Base-by-base conservation (phyloP, 2,329 filamentous ascomycete species). In the Tolypocladium capitatum region DNA sequence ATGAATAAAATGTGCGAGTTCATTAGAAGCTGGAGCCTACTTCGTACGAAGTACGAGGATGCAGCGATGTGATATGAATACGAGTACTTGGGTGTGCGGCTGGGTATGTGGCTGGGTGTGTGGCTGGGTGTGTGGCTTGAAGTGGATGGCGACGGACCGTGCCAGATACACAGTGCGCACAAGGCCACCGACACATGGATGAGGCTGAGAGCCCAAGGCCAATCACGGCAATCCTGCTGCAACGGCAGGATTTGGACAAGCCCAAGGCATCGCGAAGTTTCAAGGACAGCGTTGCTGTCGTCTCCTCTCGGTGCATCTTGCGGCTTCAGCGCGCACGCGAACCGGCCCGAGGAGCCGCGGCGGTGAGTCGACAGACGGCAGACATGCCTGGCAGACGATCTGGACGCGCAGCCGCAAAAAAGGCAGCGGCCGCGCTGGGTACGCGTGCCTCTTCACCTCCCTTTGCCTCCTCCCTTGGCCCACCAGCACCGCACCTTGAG, bases 401-500 rank as follows among this genome's bases (percentile, higher is more conserved):
- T 53, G 73, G 73, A 52, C 71, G 73, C 63, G 72, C 73, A 54
- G 73, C 73, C 52, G 73, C 72, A 42, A 74, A 72, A 63, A 71
- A 70, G 59, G 72, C 73, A 51, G 70, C 72, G 51, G 72, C 72
- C 53, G 73, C 73, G 53, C 63, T 76, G 55, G 72, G 73, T 76
- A 66, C 60, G 71, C 65, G 48, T 45, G 24, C 33, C 48, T 45
- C 7, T 27, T 32, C 43, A 38, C 34, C 30, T 49, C 50, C 20
- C 43, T 48, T 36, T n/a, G 33, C 9, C 16, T 34, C 16, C 33
- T 8, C 32, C 7, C 18, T 34, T 34, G 16, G 33, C 38, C 8
- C 32, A 20, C 41, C 34, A 32, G 35, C 27, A 9, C 36, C 32
- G 18, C 32, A 14, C 33, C 16, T n/a, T 11, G 13, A 45, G 38